A percentile compares a stretch with the other conserved stretches of the same genome.
Evolutionary conservation across 2,329 filamentous ascomycete genomes (phyloP).

Genomic region (Arthrocladium fulminans): DNA sequence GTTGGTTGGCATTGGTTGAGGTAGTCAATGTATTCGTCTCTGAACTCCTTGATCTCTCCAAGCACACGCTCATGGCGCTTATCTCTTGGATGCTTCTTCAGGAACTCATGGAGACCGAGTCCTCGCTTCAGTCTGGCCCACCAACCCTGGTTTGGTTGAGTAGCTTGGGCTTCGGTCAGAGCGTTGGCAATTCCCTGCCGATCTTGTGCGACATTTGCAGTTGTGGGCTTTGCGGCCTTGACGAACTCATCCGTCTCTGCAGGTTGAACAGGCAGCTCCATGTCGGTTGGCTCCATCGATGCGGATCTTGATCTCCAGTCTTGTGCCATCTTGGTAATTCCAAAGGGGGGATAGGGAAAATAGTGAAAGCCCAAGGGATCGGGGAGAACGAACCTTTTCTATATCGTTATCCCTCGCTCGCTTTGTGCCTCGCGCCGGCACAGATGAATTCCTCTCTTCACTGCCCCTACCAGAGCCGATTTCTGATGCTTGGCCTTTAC

Average conservation of each 20-base stretch:
- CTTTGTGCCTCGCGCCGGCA: conserved; percentile 36
- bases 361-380: conserved; percentile 2
- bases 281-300: neutral
- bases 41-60: neutral
- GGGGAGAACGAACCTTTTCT: conserved; percentile 34
- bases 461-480: conserved; percentile 36
- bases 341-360: neutral
- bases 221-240: too few relatives aligned
- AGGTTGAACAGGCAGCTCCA: too few relatives aligned
- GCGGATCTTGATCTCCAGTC: neutral
- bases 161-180: too few relatives aligned
- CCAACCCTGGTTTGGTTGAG: too few relatives aligned
- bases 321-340: neutral
- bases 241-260: too few relatives aligned
- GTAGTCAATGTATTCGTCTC: neutral
- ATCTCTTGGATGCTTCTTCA: neutral
- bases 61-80: neutral
- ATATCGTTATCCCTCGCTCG: conserved; percentile 39
- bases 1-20: neutral
- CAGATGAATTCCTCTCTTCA: conserved; percentile 38
- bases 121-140: neutral
- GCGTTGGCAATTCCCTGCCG: too few relatives aligned
- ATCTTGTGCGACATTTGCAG: too few relatives aligned
- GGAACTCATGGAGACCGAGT: neutral
- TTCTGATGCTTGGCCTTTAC: conserved; percentile 31